Percentiles rank a stretch among this genome's conserved stretches.
Evolutionary conservation across 331 rosid genomes (phyloP).

Genomic region (Pyrus hybrid): DNA sequence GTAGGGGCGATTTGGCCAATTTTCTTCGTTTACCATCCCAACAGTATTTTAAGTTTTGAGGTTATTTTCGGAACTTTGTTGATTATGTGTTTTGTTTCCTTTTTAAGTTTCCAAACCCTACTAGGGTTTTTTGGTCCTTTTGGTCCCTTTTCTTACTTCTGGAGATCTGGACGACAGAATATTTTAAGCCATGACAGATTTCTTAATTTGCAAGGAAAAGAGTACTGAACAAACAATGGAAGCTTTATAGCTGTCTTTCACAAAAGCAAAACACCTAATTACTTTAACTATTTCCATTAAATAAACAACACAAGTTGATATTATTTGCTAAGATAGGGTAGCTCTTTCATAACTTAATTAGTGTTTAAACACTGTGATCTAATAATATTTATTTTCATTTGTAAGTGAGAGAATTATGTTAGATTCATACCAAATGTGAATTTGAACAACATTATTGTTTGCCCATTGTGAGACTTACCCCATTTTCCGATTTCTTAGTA

Average conservation of each 20-base stretch:
- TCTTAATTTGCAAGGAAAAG: neutral
- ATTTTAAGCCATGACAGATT: neutral
- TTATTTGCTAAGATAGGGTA: neutral
- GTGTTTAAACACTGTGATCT: neutral
- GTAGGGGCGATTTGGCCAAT: too few relatives aligned
- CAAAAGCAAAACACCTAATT: neutral
- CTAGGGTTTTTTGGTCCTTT: neutral
- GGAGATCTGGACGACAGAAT: neutral
- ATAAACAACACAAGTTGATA: neutral
- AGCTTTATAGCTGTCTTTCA: neutral
- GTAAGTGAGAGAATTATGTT: too few relatives aligned
- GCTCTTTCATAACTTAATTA: neutral
- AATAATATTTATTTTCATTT: too few relatives aligned
- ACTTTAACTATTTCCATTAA: neutral
- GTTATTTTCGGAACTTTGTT: neutral
- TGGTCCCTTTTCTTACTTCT: neutral
- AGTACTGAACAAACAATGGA: neutral
- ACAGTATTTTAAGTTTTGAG: too few relatives aligned
- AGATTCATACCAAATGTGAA: accelerated
- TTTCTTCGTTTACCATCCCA: too few relatives aligned
- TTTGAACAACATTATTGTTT: too few relatives aligned
- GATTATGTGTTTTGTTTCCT: too few relatives aligned
- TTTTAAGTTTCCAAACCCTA: too few relatives aligned
- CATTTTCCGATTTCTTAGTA: too few relatives aligned
- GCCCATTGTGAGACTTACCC: too few relatives aligned